phyloP scores from a whole-genome alignment of 306 rosid species.

The Medicago arabica region DNA sequence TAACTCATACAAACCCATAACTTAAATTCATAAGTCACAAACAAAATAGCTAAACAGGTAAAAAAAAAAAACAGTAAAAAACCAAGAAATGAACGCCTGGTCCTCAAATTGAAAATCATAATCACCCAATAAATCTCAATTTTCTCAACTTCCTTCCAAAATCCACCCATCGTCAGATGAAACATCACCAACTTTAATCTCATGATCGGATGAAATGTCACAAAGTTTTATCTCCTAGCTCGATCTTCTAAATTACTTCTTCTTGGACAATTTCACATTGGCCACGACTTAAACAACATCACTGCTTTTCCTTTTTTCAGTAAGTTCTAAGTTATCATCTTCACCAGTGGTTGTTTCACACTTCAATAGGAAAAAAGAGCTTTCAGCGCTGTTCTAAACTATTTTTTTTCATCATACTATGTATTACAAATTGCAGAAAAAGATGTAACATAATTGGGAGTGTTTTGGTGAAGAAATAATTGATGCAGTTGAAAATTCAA shows the following conservation, averaged over 20 bases:
- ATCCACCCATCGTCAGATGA: not conserved
- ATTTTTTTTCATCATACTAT: too few relatives aligned
- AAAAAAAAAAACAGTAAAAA: not conserved
- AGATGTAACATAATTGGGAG: too few relatives aligned
- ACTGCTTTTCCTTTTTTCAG: not conserved
- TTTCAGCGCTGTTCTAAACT: not conserved
- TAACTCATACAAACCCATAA: not conserved
- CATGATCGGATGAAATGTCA: not conserved
- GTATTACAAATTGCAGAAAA: too few relatives aligned
- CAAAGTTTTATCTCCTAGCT: not conserved
- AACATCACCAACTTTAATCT: not conserved
- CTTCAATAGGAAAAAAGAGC: not conserved
- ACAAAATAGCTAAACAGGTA: not conserved
- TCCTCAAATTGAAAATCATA: not conserved
- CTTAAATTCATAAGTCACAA: not conserved
- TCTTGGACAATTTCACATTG: not conserved
- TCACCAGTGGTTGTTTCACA: not conserved
- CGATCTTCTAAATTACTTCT: not conserved
- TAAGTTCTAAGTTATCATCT: not conserved
- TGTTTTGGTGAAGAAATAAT: too few relatives aligned
- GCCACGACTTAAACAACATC: not conserved
- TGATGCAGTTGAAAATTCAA: too few relatives aligned
- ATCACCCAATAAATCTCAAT: not conserved
- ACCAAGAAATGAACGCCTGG: not conserved
- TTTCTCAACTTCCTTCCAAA: not conserved